Evolutionary conservation across 805 yeast species (phyloP), one percentile per base, ranked within the genome.

Genomic region (Candida loeiensis): DNA sequence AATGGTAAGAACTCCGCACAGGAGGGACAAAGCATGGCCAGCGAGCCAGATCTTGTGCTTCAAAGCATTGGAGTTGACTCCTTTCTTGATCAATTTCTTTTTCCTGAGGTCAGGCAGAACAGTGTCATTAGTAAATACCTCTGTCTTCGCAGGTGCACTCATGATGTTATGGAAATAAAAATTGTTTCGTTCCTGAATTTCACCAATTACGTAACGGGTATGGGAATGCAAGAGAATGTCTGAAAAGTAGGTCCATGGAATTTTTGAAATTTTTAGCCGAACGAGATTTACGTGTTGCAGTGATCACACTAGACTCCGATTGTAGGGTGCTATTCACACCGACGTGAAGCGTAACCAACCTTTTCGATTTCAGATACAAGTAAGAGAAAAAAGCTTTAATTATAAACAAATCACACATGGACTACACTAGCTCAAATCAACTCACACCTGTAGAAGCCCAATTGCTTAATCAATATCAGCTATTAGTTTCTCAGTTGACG

Each of bases 11-110:
- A 39, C 54, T 13, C 84, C 81, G 48, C 72, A 74, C 0, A 51
- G 57, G 13, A 80, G 28, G 1, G 79, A 65, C 1, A 63, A 19
- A 0, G 45, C 44, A 56, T 81, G 87, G 12, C 87, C 86, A 3
- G 59, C 71, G 7, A 79, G 46, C 88, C 88, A 81, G 12, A 66
- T 44, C 36, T 64, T 56, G 47, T 72, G 71, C 51, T 73, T 71
- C 36, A 73, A 44, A 16, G 76, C 74, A 37, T 62, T 60, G 19
- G 66, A 42, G 3, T 45, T 54, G 3, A 43, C 35, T 11, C 50
- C 48, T 37, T 59, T 64, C 45, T 56, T 56, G 6, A 66, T 62
- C 35, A 69, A 50, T 41, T 56, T 61, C 45, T 49, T 52, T 37
- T 51, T 58, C 32, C 40, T 45, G n/a, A 32, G 25, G 20, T 38